Evolutionary conservation across 306 rosid genomes (phyloP).

Genomic region (Prinsepia uniflora): DNA sequence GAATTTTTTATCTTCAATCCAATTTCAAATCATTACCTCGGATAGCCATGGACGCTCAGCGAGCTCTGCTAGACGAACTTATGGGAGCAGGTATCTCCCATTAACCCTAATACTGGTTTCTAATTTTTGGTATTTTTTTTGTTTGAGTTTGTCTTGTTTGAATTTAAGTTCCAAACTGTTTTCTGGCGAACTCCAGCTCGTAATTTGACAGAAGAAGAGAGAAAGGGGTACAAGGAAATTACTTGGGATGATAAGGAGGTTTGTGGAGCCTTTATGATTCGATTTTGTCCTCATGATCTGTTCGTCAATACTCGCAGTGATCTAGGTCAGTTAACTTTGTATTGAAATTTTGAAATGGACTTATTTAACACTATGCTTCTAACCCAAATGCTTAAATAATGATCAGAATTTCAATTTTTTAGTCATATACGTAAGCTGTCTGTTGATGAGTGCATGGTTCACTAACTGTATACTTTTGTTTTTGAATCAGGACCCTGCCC

Average conservation of each 20-base stretch:
- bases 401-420: background rate
- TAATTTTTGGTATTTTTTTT: background rate
- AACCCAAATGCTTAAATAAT: background rate
- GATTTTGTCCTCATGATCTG: constrained; percentile 98
- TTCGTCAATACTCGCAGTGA: constrained; percentile 96
- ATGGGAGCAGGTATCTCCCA: constrained; percentile 76
- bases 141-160: background rate
- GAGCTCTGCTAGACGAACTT: constrained; percentile 98
- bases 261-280: constrained; percentile 89
- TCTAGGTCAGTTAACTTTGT: constrained; percentile 56
- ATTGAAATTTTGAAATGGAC: background rate
- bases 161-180: background rate
- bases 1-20: background rate
- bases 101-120: constrained; percentile 7
- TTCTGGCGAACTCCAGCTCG: constrained; percentile 55
- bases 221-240: constrained; percentile 76
- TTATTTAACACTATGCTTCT: background rate
- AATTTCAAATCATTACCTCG: constrained; percentile 3
- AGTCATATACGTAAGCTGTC: background rate
- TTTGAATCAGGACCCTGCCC: constrained; percentile 78
- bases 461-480: background rate
- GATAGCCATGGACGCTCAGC: constrained; percentile 84
- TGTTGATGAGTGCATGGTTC: constrained; percentile 13
- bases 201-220: constrained; percentile 90
- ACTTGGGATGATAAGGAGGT: constrained; percentile 92